Conservation (phyloP, 352 stramenopile genomes). For the Elongisporangium anandrum region DNA sequence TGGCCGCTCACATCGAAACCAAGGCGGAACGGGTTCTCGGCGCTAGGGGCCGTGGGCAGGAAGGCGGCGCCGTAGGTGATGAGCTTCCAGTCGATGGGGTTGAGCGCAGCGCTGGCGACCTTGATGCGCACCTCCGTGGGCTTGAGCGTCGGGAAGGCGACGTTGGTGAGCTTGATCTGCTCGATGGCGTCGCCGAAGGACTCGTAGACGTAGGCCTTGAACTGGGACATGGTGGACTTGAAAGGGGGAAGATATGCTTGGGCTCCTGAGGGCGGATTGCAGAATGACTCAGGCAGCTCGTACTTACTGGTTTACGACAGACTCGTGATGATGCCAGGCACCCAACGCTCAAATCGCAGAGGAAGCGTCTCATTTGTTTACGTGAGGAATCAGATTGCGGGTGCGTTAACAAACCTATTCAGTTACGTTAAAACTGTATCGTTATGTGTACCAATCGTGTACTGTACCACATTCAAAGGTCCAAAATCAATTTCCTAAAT, state of each 20-base stretch:
- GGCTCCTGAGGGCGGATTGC: background rate
- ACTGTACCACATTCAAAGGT: no score
- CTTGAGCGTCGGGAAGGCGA: background rate
- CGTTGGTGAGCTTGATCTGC: slow-evolving; percentile 15
- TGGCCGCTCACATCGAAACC: slow-evolving; percentile 67
- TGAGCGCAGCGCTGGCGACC: slow-evolving; percentile 52
- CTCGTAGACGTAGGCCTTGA: slow-evolving; percentile 18
- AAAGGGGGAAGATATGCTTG: background rate
- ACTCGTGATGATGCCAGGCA: no score
- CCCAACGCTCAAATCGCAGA: no score
- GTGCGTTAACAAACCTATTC: no score
- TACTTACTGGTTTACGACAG: no score
- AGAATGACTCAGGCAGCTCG: background rate
- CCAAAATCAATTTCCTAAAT: no score
- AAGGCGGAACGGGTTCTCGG: slow-evolving; percentile 27
- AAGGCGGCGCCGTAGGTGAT: slow-evolving; percentile 8
- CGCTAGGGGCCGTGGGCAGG: slow-evolving; percentile 5
- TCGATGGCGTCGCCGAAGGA: slow-evolving; percentile 7
- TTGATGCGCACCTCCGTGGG: slow-evolving; percentile 35
- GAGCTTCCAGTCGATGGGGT: slow-evolving; percentile 45
- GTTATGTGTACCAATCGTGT: no score
- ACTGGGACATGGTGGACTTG: background rate
- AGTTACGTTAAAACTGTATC: no score
- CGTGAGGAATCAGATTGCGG: no score
- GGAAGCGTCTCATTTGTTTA: no score